Base-by-base conservation (phyloP, 23 red algal genomes). In the Chondrus crispus region DNA sequence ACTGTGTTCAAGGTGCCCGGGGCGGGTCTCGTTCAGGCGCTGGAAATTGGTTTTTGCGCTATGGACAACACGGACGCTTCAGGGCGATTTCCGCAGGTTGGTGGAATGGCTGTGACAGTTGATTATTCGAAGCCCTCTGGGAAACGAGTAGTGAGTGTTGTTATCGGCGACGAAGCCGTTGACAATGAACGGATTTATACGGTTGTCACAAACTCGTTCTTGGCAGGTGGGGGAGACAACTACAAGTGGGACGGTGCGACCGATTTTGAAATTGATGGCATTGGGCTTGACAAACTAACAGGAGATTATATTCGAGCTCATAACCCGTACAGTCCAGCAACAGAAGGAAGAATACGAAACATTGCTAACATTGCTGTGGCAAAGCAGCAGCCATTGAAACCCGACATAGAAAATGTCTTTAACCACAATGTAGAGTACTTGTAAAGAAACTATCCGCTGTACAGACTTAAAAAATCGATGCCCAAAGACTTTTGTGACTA, bases 291-390 rank as follows among this genome's bases (percentile, higher is more conserved):
- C 60, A 70, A 89, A 58, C 68, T 58, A 12, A 63, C 55, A 26
- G 68, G 78, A 33, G 55, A 51, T 7, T 89, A 89, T 79, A 51
- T 89, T 74, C 68, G 78, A 33, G 69, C 41, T 19, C 85, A 89
- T 48, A 50, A 79, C 41, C 85, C 85, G 28, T 77, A 79, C 32
- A 63, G 68, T 10, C 85, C 85, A 36, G 85, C 57, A 5, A 73
- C 84, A 12, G 69, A 88, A 66, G 66, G 47, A 57, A 30, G 84
- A 18, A 42, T 88, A n/a, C n/a, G n/a, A n/a, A n/a, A n/a, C n/a
- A n/a, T n/a, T n/a, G n/a, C n/a, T n/a, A n/a, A n/a, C n/a, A n/a
- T n/a, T n/a, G n/a, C n/a, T n/a, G n/a, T n/a, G n/a, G n/a, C n/a
- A n/a, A n/a, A n/a, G n/a, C n/a, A n/a, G n/a, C n/a, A n/a, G n/a